Percentiles rank a stretch among this genome's conserved stretches.
Evolutionary conservation across 2,329 filamentous ascomycete genomes (phyloP).

Genomic region (Diplodia scrobiculata): DNA sequence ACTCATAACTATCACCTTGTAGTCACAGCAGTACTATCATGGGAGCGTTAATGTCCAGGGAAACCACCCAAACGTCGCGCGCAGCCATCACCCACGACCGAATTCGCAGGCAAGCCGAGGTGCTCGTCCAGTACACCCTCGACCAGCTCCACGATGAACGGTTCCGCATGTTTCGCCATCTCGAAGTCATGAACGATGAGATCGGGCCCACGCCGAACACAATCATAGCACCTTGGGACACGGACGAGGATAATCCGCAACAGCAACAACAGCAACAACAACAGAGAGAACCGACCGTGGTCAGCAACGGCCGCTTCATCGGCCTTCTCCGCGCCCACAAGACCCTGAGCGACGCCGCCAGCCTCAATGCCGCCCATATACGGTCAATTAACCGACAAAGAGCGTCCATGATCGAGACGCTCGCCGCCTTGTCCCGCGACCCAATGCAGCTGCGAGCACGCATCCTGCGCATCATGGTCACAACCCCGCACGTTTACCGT

Average conservation of each 20-base stretch:
- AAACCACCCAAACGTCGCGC: not conserved
- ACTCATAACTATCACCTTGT: not conserved
- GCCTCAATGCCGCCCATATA: not conserved
- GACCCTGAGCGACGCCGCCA: not conserved
- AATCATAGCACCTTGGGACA: not conserved
- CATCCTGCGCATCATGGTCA: not conserved
- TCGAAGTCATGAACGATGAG: not conserved
- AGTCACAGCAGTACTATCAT: not conserved
- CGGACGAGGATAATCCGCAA: not conserved
- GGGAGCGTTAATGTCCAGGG: not conserved
- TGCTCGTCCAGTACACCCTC: not conserved
- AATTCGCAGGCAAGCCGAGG: not conserved
- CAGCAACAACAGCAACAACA: not conserved
- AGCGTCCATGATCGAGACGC: not conserved
- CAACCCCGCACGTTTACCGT: not conserved
- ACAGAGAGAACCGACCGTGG: not conserved
- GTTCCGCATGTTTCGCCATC: not conserved
- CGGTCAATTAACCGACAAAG: not conserved
- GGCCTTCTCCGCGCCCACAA: not conserved
- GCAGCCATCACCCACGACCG: not conserved
- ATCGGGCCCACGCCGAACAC: not conserved
- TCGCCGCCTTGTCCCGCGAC: not conserved
- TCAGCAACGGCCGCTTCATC: not conserved
- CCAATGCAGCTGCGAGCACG: not conserved
- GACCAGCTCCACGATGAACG: not conserved